Evolutionary conservation across 768 basidiomycete species (phyloP), one percentile per base, ranked within the genome.

Genomic region (Phanerochaete sordida): DNA sequence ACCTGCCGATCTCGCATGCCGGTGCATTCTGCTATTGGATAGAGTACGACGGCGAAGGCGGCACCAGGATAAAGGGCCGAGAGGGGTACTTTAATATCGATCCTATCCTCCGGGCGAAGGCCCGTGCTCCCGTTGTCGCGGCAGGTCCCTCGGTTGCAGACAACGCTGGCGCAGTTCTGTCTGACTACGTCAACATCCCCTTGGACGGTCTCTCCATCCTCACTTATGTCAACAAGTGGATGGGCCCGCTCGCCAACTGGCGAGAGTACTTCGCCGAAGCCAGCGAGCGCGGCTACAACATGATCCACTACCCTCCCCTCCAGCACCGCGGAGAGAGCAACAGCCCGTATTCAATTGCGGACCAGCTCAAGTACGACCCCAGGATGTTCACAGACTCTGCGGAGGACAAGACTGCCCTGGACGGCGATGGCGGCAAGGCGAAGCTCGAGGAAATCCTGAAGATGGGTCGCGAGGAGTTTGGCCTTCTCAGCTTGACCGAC

Each of bases 81-180:
- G 86, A 91, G 64, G 95, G 95, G 7, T 98, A 93, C 76, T 98
- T 99, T 76, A 96, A 96, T 73, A 86, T 99, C 63, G 96, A 98
- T 68, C 96, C 96, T 24, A 78, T 93, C 59, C 85, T 99, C 62
- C 85, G 81, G 57, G 77, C 83, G 58, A 92, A 88, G 65, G 78
- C 84, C 4, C 88, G 96, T 37, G 79, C 87, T 1, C 78, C 83
- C 39, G 89, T 98, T 64, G 83, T 98, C 52, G 82, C 83, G 33
- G 47, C 76, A 5, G 78, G 84, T 44, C 72, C 78, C 27, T 73
- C 83, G 7, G 76, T 84, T 21, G 69, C 74, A 9, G 72, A 80
- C 21, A 79, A 81, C 16, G 90, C 87, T 7, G 81, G 79, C 6
- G 71, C 70, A 1, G 70, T 91, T 59, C 68, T 77, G 48, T 71